phyloP scores from a whole-genome alignment of 768 basidiomycete species.

The Naganishia vaughanmartiniae region DNA sequence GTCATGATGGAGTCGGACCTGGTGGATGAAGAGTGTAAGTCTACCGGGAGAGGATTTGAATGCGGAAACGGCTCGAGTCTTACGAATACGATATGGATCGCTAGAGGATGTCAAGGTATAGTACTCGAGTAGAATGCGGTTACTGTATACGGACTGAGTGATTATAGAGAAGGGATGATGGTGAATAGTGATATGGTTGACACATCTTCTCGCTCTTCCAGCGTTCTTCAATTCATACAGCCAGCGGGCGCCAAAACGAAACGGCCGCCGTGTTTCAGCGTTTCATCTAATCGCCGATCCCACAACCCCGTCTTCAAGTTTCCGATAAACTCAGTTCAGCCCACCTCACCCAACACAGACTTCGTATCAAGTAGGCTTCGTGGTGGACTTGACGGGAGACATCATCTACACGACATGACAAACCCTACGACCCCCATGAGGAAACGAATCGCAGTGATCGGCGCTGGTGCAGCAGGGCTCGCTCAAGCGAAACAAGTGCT shows the following conservation, averaged over 20 bases:
- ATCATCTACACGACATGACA: neutral
- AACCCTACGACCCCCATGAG: neutral
- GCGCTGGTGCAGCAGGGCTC: constrained; percentile 45
- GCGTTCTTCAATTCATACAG: neutral
- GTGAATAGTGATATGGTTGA: neutral
- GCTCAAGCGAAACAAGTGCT: constrained; percentile 41
- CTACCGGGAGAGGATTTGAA: neutral
- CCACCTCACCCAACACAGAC: no score
- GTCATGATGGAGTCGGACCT: neutral
- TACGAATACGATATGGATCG: no score
- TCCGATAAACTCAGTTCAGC: no score
- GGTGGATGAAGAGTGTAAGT: neutral
- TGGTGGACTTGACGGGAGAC: no score
- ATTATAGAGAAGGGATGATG: neutral
- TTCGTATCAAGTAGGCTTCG: no score
- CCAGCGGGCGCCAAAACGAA: neutral
- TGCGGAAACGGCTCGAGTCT: no score
- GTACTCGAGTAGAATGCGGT: no score
- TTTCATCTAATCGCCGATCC: no score
- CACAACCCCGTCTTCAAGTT: no score
- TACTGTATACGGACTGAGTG: neutral
- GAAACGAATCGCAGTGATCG: constrained; percentile 43
- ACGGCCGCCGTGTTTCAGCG: no score
- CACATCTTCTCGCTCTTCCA: constrained; percentile 8
- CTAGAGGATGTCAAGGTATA: no score